Evolutionary conservation across 306 rosid genomes (phyloP), one percentile per base, ranked within the genome.

Genomic region (Quercus mongolica): DNA sequence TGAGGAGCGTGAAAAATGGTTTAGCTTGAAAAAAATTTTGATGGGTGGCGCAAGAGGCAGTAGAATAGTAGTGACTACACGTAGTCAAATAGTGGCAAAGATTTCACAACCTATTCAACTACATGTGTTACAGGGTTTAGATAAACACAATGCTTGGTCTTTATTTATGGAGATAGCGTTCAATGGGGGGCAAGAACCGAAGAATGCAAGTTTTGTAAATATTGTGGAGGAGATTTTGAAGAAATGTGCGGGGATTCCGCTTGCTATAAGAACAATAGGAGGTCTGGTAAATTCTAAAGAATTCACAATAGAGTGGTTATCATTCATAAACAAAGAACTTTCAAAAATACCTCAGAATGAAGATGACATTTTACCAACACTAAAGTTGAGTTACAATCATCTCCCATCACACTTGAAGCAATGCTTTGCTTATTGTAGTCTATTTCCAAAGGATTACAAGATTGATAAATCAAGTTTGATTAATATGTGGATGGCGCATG

Each of bases 271-370:
- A 38, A 1, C 10, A 38, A 38, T 38, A 38, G 44, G 44, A 0
- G 44, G 44, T 38, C 0, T 38, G 0, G 0, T 38, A 0, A 0
- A 0, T 38, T 38, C 0, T 0, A 38, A 38, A 6, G 1, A 38
- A 6, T 0, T 0, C 0, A 2, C 0, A 38, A 0, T 0, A 0
- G 44, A 38, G 44, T 38, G 10, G 44, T 0, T 0, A 6, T 38
- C 10, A 38, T 38, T 38, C 2, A 38, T 0, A 6, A 0, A 0
- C 0, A 6, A 38, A 1, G 44, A 38, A 38, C 0, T 38, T 38
- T 38, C 0, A 0, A 38, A 35, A 0, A 5, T 35, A 35, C 0
- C 0, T 0, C 41, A 35, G 2, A 35, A 35, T 0, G 41, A 35
- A 1, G 0, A 0, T 5, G 41, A 0, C 7, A 35, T 35, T 35